Evolutionary conservation across 1,284 basidiomycete genomes (phyloP).

Genomic region (Ceraceosorus guamensis): DNA sequence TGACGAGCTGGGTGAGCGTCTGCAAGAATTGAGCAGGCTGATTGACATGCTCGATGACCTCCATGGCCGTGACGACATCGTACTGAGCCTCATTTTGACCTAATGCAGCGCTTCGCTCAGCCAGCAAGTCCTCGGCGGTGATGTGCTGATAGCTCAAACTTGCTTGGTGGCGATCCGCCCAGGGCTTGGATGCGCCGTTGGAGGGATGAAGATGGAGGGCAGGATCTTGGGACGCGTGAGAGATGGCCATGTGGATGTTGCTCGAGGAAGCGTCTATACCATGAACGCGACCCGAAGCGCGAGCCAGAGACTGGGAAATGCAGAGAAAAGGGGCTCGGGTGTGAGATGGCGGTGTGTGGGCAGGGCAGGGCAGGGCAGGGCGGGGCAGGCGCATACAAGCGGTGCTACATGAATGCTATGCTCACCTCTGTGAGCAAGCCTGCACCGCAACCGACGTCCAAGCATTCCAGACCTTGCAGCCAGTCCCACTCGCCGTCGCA

Average conservation of each 20-base stretch:
- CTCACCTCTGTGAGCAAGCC: slow-evolving; percentile 83
- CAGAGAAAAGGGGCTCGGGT: not conserved
- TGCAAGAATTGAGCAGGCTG: slow-evolving; percentile 68
- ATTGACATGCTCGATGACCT: slow-evolving; percentile 95
- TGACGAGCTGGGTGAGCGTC: slow-evolving; percentile 32
- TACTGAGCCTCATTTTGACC: slow-evolving; percentile 68
- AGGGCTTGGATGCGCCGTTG: slow-evolving; percentile 3
- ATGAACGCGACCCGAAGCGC: slow-evolving; percentile 75
- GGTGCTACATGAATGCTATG: no score
- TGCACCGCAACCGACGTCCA: slow-evolving; percentile 91
- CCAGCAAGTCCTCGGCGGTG: slow-evolving; percentile 67
- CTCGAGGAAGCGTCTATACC: slow-evolving; percentile 83
- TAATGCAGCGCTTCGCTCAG: slow-evolving; percentile 41
- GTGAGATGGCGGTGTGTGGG: no score
- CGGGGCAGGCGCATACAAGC: no score
- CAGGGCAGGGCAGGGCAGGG: no score
- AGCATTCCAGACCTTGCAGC: slow-evolving; percentile 58
- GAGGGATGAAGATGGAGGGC: slow-evolving; percentile 18
- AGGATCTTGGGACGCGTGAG: slow-evolving; percentile 76
- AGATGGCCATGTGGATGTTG: slow-evolving; percentile 77
- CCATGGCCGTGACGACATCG: slow-evolving; percentile 94
- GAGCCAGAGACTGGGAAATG: slow-evolving; percentile 74
- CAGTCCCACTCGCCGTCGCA: slow-evolving; percentile 37
- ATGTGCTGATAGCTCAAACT: slow-evolving; percentile 64
- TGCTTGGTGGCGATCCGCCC: slow-evolving; percentile 8